Evolutionary conservation across 805 yeast species (phyloP).

Genomic region (Saturnispora kantuleensis): DNA sequence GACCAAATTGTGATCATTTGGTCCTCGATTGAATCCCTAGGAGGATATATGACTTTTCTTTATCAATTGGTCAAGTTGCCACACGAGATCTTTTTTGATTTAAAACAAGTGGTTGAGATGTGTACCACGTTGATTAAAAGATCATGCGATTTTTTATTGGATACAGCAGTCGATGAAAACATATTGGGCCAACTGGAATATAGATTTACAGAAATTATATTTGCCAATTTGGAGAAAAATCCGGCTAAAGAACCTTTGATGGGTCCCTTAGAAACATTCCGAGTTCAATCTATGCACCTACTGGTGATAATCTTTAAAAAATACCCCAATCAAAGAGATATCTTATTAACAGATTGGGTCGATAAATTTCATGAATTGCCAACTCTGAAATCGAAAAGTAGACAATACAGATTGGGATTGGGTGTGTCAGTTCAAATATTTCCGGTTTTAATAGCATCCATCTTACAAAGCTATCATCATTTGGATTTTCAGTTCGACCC

Average conservation of each 20-base stretch:
- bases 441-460: conserved; percentile 34
- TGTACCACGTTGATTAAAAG: background rate
- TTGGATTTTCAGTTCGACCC: conserved; percentile 16
- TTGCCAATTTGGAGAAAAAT: conserved; percentile 13
- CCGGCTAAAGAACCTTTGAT: too few species aligned
- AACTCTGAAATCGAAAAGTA: conserved; percentile 31
- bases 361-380: conserved; percentile 42
- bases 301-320: conserved; percentile 30
- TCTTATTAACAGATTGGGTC: conserved; percentile 52
- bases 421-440: conserved; percentile 42
- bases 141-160: background rate
- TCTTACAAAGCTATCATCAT: conserved; percentile 26
- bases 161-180: background rate
- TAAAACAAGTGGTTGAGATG: background rate
- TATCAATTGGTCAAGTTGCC: background rate
- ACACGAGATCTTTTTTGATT: background rate
- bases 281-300: conserved; percentile 26
- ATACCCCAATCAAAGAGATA: conserved; percentile 43
- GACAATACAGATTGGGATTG: conserved; percentile 33
- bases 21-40: background rate
- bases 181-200: conserved; percentile 37
- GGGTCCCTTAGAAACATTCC: conserved; percentile 14
- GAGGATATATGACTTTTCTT: background rate
- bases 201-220: conserved; percentile 33
- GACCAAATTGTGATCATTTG: background rate